These are phyloP conservation scores for Clathrus columnatus DNA, from an alignment of 768 basidiomycete species.

Conservation along the genomic window DNA sequence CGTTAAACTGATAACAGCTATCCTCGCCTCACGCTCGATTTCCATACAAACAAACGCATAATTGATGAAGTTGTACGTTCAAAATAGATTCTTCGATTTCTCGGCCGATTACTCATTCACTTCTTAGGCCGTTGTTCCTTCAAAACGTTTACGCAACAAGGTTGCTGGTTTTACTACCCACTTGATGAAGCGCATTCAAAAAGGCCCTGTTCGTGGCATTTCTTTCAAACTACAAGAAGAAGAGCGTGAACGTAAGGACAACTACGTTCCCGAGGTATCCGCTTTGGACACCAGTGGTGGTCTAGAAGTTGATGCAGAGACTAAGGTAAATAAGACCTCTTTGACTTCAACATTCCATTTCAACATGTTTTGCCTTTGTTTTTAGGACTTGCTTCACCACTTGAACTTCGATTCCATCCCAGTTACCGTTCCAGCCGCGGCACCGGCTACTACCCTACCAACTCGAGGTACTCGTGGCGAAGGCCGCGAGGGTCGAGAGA, in stretches of 20 bases:
- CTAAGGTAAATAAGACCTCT: constrained; percentile 56
- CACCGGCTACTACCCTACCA: constrained; percentile 53
- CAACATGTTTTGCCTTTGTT: neutral
- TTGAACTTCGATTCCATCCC: constrained; percentile 94
- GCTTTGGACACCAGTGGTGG: constrained; percentile 70
- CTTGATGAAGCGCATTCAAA: constrained; percentile 99
- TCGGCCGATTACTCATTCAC: neutral
- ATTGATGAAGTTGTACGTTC: constrained; percentile 88
- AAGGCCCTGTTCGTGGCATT: constrained; percentile 96
- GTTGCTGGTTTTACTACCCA: constrained; percentile 99
- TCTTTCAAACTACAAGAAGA: constrained; percentile 99
- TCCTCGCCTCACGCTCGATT: constrained; percentile 97
- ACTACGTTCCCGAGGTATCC: constrained; percentile 97
- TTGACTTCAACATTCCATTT: neutral
- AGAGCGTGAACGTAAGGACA: constrained; percentile 98
- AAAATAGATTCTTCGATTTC: constrained; percentile 3
- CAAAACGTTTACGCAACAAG: constrained; percentile 99
- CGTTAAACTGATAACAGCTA: constrained; percentile 46
- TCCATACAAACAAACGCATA: constrained; percentile 99
- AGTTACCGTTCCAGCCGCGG: constrained; percentile 60
- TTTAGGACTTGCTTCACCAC: constrained; percentile 74
- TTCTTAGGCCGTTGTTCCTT: constrained; percentile 79
- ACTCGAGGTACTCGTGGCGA: constrained; percentile 51
- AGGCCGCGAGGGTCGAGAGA: constrained; percentile 29
- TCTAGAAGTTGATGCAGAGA: constrained; percentile 85